Percentiles rank a stretch among this genome's conserved stretches.
phyloP scores from a whole-genome alignment of 257 asterid species.

The Jacaranda copaia region DNA sequence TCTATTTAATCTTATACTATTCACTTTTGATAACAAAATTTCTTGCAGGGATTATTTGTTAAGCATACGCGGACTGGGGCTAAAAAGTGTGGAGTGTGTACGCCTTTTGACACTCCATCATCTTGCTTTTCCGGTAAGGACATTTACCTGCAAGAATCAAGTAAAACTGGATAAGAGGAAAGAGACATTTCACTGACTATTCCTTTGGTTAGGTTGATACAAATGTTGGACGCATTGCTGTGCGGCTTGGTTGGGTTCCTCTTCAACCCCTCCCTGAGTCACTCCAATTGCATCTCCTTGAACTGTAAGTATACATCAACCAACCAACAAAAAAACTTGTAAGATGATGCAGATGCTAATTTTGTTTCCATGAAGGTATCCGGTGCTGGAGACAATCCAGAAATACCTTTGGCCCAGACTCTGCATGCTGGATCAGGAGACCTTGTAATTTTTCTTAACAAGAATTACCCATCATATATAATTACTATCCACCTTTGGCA shows the following conservation, averaged over 20 bases:
- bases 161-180: constrained; percentile 17
- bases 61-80: constrained; percentile 78
- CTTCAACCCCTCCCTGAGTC: constrained; percentile 91
- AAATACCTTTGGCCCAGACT: constrained; percentile 90
- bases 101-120: constrained; percentile 82
- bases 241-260: constrained; percentile 94
- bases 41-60: constrained; percentile 75
- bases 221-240: constrained; percentile 88
- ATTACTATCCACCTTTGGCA: constrained; percentile 30
- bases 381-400: constrained; percentile 79
- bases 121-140: constrained; percentile 86
- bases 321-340: constrained; percentile 18
- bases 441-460: constrained; percentile 60
- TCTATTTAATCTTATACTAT: background rate
- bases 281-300: constrained; percentile 85
- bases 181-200: constrained; percentile 35
- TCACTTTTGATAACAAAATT: constrained; percentile 29
- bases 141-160: constrained; percentile 32
- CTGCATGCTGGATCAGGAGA: constrained; percentile 83
- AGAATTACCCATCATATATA: constrained; percentile 20
- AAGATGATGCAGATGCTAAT: constrained; percentile 30
- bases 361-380: constrained; percentile 60
- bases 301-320: constrained; percentile 59
- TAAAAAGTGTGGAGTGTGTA: constrained; percentile 86
- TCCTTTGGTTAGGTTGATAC: constrained; percentile 76